phyloP scores from a whole-genome alignment of 1,284 basidiomycete species.

The Sporisorium sorghi region DNA sequence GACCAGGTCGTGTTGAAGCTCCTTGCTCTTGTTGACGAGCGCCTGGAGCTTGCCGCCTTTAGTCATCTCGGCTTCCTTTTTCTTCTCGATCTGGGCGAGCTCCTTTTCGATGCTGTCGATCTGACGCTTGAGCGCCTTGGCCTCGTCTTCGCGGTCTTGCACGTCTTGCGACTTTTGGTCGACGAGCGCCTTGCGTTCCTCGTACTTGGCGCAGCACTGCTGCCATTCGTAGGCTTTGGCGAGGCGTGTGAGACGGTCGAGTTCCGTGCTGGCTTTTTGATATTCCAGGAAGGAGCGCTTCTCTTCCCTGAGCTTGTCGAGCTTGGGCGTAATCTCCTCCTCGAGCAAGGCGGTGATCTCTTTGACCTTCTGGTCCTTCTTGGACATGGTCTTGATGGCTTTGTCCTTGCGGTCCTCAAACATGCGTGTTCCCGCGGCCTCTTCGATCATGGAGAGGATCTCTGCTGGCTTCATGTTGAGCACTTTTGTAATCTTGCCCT shows the following conservation, averaged over 20 bases:
- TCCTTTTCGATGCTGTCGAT: conserved; percentile 72
- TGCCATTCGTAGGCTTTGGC: conserved; percentile 92
- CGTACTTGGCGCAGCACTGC: conserved; percentile 63
- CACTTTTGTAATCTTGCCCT: conserved; percentile 81
- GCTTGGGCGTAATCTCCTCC: conserved; percentile 94
- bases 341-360: conserved; percentile 77
- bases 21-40: conserved; percentile 81
- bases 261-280: conserved; percentile 87
- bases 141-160: conserved; percentile 68
- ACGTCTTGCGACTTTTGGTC: conserved; percentile 65
- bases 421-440: conserved; percentile 98
- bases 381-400: conserved; percentile 93
- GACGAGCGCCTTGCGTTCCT: conserved; percentile 69
- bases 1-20: conserved; percentile 84
- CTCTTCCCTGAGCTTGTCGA: conserved; percentile 89
- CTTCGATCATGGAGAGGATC: conserved; percentile 98
- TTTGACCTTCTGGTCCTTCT: conserved; percentile 96
- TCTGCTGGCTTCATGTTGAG: conserved; percentile 99
- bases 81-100: conserved; percentile 71
- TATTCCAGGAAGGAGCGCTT: conserved; percentile 90
- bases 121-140: conserved; percentile 63
- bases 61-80: conserved; percentile 74
- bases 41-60: conserved; percentile 84
- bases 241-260: conserved; percentile 87
- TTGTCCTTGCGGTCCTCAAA: conserved; percentile 99